Evolutionary conservation across 306 rosid genomes (phyloP), one percentile per base, ranked within the genome.

Genomic region (Fagus crenata): DNA sequence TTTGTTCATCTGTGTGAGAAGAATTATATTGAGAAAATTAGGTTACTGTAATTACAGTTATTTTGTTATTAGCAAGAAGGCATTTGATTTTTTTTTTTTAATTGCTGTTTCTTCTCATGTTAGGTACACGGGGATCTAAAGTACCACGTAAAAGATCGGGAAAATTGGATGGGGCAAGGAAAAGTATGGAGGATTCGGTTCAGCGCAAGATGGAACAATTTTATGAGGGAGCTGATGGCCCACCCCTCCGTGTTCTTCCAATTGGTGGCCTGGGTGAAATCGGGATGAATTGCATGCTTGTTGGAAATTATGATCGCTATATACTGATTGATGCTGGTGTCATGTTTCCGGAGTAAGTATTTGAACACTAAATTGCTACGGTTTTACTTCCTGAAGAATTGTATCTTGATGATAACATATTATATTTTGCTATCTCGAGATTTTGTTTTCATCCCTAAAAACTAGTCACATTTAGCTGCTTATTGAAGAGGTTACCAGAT

Each of bases 201-300:
- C 91, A 93, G 78, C 94, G 98, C 59, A 93, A 84, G 90, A 91
- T 93, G 98, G 98, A 93, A 71, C 92, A 91, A 71, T 94, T 94
- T 85, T 95, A 95, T 9, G 99, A 95, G 84, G 99, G 99, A 9
- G 72, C 87, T 35, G 93, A 92, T 56, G 99, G 99, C 28, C 99
- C 99, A 2, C 97, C 99, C 13, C 85, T 95, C 32, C 96, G 99
- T 2, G 85, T 95, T 84, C 88, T 95, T 70, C 99, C 99, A 28
- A 95, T 95, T 53, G 99, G 99, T 49, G 99, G 97, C 51, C 81
- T 95, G 61, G 99, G 99, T 75, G 99, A 95, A 87, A 95, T 95
- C 61, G 99, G 97, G 72, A 95, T 95, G 99, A 95, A 95, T 75
- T 95, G 99, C 81, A 95, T 95, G 97, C 93, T 95, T 69, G 99